phyloP scores from a whole-genome alignment of 257 asterid species.

The Parsonsia alboflavescens region DNA sequence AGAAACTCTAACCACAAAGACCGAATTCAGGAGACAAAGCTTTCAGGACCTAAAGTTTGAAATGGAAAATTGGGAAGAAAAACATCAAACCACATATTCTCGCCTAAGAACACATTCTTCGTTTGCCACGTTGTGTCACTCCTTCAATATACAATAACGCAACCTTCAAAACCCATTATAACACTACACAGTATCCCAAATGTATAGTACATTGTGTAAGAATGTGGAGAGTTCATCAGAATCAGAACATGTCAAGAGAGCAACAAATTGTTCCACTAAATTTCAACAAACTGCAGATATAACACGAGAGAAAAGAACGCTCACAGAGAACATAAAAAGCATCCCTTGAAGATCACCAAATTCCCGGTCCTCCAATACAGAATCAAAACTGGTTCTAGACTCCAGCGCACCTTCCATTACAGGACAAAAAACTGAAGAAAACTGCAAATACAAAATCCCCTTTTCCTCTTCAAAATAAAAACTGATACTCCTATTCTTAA shows the following conservation, averaged over 20 bases:
- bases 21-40: background rate
- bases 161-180: background rate
- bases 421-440: slow-evolving; percentile 38
- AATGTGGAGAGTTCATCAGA: slow-evolving; percentile 1
- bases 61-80: background rate
- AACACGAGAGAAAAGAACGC: slow-evolving; percentile 22
- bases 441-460: slow-evolving; percentile 75
- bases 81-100: too few species aligned
- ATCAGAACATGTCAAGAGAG: background rate
- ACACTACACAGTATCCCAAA: too few species aligned
- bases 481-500: slow-evolving; percentile 61
- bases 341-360: slow-evolving; percentile 75
- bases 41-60: background rate
- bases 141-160: background rate
- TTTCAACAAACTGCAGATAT: background rate
- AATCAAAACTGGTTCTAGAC: slow-evolving; percentile 38
- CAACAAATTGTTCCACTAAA: background rate
- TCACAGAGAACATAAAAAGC: slow-evolving; percentile 92
- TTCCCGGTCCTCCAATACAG: slow-evolving; percentile 56
- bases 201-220: background rate
- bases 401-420: slow-evolving; percentile 24
- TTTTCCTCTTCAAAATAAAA: slow-evolving; percentile 53
- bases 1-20: background rate
- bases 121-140: background rate
- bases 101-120: background rate